Evolutionary conservation across 2,329 filamentous ascomycete genomes (phyloP), one percentile per base, ranked within the genome.

Genomic region (Hymenotorrendiella dingleyae): DNA sequence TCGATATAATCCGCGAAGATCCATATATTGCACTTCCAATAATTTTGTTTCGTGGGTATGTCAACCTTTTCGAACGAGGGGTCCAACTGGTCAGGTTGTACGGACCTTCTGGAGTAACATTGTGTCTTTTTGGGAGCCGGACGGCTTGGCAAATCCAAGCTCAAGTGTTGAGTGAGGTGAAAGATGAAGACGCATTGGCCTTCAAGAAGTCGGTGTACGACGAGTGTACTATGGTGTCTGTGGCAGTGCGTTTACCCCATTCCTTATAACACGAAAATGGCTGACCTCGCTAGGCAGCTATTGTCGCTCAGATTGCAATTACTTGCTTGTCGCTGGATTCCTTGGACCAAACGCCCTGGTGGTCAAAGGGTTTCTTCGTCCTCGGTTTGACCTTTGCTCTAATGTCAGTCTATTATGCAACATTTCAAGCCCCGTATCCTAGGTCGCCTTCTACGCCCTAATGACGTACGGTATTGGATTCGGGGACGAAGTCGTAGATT

Each of bases 81-180:
- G 4, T 10, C 4, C 26, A n/a, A 28, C 26, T 28, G 14, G 11
- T 10, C 14, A 10, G 14, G 8, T n/a, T 28, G 11, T 28, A 28
- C 14, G 26, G 26, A 10, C 26, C 26, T 28, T n/a, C 26, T 12
- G 26, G 26, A 28, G 7, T 36, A 20, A 9, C 24, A 19, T 24
- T 17, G n/a, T 30, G 21, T 37, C 36, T 29, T 35, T 20, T 46
- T 39, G 26, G 26, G 11, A 28, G 26, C 8, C 26, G 14, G 26
- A 28, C 26, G 14, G 26, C 26, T 12, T 28, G 26, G 8, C 11
- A 28, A 28, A 4, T 28, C 4, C 26, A 28, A 28, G 26, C 26
- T 28, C 26, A 28, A 28, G 14, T 28, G 4, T n/a, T 28, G 11
- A n/a, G 26, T 12, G 26, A n/a, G 26, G 14, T 28, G 4, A n/a